Conservation (phyloP, 2,329 filamentous ascomycete species). For the Stachybotrys echinatus region DNA sequence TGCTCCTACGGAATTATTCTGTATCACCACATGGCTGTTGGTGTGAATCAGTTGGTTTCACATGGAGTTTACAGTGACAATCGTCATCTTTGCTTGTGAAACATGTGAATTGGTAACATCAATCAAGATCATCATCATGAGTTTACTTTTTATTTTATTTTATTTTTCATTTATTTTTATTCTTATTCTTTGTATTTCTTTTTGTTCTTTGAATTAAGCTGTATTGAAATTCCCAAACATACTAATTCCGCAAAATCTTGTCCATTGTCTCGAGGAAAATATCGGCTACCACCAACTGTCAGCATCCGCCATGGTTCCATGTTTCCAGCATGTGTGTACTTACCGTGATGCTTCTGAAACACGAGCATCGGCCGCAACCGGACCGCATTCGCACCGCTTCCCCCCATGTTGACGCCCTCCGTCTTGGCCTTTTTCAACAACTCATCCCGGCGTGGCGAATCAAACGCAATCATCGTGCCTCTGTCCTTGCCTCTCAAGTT, state of each 20-base stretch:
- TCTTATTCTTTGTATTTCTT: not conserved
- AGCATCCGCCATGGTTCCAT: not conserved
- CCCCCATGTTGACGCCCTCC: slow-evolving; percentile 79
- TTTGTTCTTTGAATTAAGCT: no score
- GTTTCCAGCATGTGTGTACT: not conserved
- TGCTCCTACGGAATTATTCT: no score
- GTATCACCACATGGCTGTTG: no score
- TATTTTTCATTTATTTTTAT: no score
- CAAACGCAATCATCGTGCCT: slow-evolving; percentile 88
- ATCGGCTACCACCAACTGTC: slow-evolving; percentile 46
- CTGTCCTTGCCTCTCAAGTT: slow-evolving; percentile 81
- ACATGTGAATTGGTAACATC: no score
- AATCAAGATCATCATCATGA: no score
- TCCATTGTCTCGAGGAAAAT: slow-evolving; percentile 72
- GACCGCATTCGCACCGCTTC: slow-evolving; percentile 69
- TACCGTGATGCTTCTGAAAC: slow-evolving; percentile 74
- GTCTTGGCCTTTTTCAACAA: slow-evolving; percentile 73
- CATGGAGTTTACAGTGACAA: no score
- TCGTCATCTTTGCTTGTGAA: no score
- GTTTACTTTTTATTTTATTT: no score
- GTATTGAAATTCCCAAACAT: not conserved
- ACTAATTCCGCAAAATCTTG: slow-evolving; percentile 54
- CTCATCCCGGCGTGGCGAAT: slow-evolving; percentile 71
- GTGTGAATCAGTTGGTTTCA: no score
- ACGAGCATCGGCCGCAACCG: slow-evolving; percentile 81